phyloP scores from a whole-genome alignment of 2,329 filamentous ascomycete genomes.

The Didymella sp. region DNA sequence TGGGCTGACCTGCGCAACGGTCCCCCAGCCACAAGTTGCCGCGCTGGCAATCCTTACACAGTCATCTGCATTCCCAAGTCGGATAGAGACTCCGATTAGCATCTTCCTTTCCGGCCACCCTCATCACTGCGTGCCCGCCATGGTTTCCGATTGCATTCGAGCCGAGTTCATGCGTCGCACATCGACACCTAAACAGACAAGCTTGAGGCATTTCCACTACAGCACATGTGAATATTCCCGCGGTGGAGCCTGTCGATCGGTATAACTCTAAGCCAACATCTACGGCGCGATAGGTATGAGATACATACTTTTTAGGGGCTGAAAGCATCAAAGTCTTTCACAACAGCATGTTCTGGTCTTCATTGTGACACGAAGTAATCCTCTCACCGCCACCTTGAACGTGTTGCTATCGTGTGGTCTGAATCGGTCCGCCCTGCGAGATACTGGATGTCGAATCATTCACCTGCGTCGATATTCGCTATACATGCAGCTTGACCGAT shows the following conservation, averaged over 20 bases:
- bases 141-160: not conserved
- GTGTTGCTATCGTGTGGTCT: slow-evolving; percentile 4
- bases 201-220: slow-evolving; percentile 10
- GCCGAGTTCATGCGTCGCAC: not conserved
- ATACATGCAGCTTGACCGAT: slow-evolving; percentile 11
- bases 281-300: slow-evolving; percentile 7
- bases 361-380: slow-evolving; percentile 9
- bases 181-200: not conserved
- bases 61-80: slow-evolving; percentile 1
- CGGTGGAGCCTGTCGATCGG: slow-evolving; percentile 17
- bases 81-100: slow-evolving; percentile 4
- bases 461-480: slow-evolving; percentile 8
- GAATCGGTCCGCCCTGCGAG: slow-evolving; percentile 14
- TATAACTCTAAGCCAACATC: slow-evolving; percentile 23
- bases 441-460: slow-evolving; percentile 7
- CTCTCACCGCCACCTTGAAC: slow-evolving; percentile 14
- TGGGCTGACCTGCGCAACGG: slow-evolving; percentile 6
- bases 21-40: slow-evolving; percentile 5
- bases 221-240: slow-evolving; percentile 5
- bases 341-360: slow-evolving; percentile 8
- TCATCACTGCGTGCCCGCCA: not conserved
- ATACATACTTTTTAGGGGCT: slow-evolving; percentile 4
- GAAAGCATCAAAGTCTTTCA: slow-evolving; percentile 3
- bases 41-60: not conserved
- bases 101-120: slow-evolving; percentile 5